Evolutionary conservation across 805 yeast genomes (phyloP), one percentile per base, ranked within the genome.

Genomic region (Pichia gijzeniarum): DNA sequence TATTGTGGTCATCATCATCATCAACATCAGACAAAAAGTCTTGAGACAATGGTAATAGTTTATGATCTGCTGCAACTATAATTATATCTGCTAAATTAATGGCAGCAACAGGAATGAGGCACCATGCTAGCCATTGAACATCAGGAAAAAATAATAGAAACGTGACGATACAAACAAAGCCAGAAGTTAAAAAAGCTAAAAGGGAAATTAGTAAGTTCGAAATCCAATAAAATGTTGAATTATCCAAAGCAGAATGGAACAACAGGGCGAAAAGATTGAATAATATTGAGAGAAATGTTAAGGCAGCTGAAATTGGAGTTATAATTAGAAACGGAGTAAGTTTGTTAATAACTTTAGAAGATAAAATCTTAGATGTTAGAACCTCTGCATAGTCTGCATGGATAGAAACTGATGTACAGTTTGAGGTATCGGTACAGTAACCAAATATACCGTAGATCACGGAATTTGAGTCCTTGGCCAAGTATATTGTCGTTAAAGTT

Each of bases 111-210:
- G 83, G 88, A 25, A 84, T 72, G 55, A 82, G 68, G 30, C 81
- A 59, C 90, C 91, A 85, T 8, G 81, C 71, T n/a, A 80, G 71
- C 90, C 90, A 85, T 6, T 71, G 63, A 16, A 82, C 70, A 49
- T 80, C 68, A 8, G 93, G 93, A 53, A 70, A 74, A 59, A 81
- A 85, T 14, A 78, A 64, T 41, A 85, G 55, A 33, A 83, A 70
- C 0, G 69, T 67, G 25, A 80, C 72, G 10, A 85, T 63, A 44
- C 83, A 76, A 20, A 74, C 63, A 35, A 83, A 51, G 1, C 82
- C 72, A 9, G 86, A 64, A 10, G 74, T 68, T 14, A 79, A 49
- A 58, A 82, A 80, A 0, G 80, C 68, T 10, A 83, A 35, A 20
- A 76, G 49, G 16, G 75, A 58, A 35, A 77, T 58, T 1, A 76